Conservation (phyloP, 331 rosid genomes). For the Malus hybrid region DNA sequence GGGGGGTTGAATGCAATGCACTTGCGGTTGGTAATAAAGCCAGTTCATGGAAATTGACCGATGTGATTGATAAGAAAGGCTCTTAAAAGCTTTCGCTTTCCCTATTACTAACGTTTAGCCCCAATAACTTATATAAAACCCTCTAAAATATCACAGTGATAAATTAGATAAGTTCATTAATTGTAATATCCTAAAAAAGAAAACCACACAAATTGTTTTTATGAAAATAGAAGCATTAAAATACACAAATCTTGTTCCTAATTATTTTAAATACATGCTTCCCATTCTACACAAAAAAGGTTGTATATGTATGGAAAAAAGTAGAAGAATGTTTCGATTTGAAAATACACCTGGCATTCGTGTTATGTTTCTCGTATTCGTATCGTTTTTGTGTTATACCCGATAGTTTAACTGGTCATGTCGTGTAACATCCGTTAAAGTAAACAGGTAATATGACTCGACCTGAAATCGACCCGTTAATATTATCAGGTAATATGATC, state of each 20-base stretch:
- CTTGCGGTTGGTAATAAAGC: background rate
- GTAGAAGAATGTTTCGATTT: background rate
- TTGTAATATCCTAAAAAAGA: background rate
- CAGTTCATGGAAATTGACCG: background rate
- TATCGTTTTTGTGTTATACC: too few species aligned
- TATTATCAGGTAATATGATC: too few species aligned
- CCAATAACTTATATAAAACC: background rate
- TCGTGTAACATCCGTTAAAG: too few species aligned
- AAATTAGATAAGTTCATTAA: background rate
- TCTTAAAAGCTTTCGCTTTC: constrained; percentile 4
- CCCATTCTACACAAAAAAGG: background rate
- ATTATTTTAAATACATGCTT: background rate
- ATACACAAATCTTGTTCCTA: background rate
- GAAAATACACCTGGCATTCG: too few species aligned
- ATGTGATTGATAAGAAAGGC: background rate
- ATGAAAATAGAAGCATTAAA: too few species aligned
- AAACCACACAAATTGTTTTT: background rate
- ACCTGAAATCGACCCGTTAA: too few species aligned
- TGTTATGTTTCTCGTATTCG: too few species aligned
- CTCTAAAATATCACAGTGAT: background rate
- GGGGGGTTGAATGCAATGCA: background rate
- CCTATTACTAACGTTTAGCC: background rate
- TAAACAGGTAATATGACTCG: too few species aligned
- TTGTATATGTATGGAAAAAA: background rate
- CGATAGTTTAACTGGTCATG: too few species aligned